Base-by-base conservation (phyloP, 345 rosid genomes). In the Reutealis trisperma region DNA sequence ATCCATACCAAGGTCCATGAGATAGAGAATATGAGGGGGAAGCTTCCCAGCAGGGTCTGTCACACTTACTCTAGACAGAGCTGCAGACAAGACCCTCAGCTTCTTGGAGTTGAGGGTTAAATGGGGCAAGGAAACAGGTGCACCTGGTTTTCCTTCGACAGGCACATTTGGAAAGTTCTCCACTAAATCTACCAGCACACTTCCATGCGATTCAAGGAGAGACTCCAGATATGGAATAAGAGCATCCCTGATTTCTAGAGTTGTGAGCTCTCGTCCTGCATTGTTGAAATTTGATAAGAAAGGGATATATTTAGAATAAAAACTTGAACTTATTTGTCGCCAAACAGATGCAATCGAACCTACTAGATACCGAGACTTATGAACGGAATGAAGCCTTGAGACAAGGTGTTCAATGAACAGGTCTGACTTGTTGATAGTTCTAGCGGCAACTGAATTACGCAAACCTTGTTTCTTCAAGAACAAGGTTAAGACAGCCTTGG, bases 221-320 rank as follows among this genome's bases (percentile, higher is more conserved):
- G 90, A 81, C 70, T 92, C 91, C 0, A 92, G 96, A 87, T 91
- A 94, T 57, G 98, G 96, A 60, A 85, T 84, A 61, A 94, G 89
- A 49, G 94, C 89, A 41, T 94, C 96, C 87, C 98, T 83, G 21
- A 94, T 94, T 76, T 94, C 98, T 71, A 90, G 91, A 32, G 96
- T 92, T 42, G 93, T 90, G 62, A 94, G 98, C 87, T 94, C 98
- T 74, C 96, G 81, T 77, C 98, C 98, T 94, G 83, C 77, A 78
- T 82, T 9, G 42, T 18, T 67, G 72, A 64, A 55, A 58, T 60
- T 67, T 74, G 60, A 32, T 81, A 27, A 72, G 41, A 13, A 25
- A 64, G 16, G 49, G 12, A 9, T 15, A 52, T 27, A 71, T 57
- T 57, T 60, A 70, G 67, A 62, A 14, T 16, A 41, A 19, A 70